A percentile compares a stretch with the other conserved stretches of the same genome.
These are phyloP conservation scores for Aspergillus pseudonomiae DNA, from an alignment of 2,329 filamentous ascomycete species.

Conservation along the genomic window DNA sequence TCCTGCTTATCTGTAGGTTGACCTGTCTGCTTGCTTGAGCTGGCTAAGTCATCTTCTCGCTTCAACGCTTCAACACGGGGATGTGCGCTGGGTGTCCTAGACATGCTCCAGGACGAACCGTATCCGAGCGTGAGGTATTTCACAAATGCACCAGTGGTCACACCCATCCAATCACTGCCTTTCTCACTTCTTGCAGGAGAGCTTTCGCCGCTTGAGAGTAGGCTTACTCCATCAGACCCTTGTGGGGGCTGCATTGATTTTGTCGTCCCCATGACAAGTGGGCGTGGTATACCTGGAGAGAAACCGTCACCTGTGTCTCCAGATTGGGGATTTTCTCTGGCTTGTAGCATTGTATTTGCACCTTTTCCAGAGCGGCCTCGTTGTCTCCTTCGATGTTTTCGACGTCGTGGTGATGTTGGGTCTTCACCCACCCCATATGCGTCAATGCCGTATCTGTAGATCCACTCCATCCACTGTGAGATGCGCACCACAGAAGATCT, in stretches of 20 bases:
- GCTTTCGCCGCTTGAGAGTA: conserved; percentile 20
- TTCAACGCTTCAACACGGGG: conserved; percentile 31
- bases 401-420: conserved; percentile 66
- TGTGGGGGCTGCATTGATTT: conserved; percentile 23
- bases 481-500: conserved; percentile 71
- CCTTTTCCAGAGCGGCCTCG: conserved; percentile 25
- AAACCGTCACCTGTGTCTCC: conserved; percentile 28
- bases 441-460: conserved; percentile 80
- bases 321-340: conserved; percentile 10
- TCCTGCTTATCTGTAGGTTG: neutral
- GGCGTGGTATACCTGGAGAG: conserved; percentile 48
- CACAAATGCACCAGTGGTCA: conserved; percentile 49
- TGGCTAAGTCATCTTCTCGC: conserved; percentile 18
- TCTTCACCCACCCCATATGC: conserved; percentile 85
- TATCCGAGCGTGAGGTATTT: conserved; percentile 56
- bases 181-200: conserved; percentile 24
- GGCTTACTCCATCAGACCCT: conserved; percentile 12
- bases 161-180: conserved; percentile 32
- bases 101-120: conserved; percentile 50
- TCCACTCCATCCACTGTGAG: conserved; percentile 83
- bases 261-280: conserved; percentile 37
- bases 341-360: conserved; percentile 1
- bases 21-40: conserved; percentile 3
- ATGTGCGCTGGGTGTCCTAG: conserved; percentile 30
- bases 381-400: conserved; percentile 37